Evolutionary conservation across 192 early-diverging fungal species (phyloP).

Genomic region (Coemansia sp.): DNA sequence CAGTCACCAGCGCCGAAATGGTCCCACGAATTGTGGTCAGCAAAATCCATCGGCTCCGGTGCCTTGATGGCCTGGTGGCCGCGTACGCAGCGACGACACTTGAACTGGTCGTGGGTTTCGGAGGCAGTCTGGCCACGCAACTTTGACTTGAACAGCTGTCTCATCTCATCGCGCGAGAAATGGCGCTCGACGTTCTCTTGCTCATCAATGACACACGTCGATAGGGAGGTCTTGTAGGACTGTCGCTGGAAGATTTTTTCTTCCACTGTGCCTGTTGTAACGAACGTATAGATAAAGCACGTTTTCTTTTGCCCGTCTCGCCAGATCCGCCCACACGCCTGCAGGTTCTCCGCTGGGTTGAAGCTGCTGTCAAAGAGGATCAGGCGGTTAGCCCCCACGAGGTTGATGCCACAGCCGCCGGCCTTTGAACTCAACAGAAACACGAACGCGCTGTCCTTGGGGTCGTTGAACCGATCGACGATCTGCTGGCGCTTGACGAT

Average conservation of each 20-base stretch:
- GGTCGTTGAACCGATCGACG: constrained; percentile 96
- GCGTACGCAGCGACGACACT: constrained; percentile 85
- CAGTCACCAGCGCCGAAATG: constrained; percentile 63
- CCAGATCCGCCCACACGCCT: constrained; percentile 89
- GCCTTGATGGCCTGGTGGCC: constrained; percentile 76
- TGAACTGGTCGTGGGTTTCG: constrained; percentile 98
- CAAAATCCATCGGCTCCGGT: constrained; percentile 66
- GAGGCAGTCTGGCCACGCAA: constrained; percentile 56
- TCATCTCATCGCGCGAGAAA: constrained; percentile 86
- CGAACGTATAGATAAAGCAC: constrained; percentile 98
- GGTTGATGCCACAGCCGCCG: constrained; percentile 96
- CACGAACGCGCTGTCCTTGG: constrained; percentile 79
- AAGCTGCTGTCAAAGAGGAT: constrained; percentile 88
- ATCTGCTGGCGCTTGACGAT: constrained; percentile 91
- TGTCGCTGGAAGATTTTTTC: constrained; percentile 99
- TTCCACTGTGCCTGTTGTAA: constrained; percentile 96
- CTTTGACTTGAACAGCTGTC: constrained; percentile 86
- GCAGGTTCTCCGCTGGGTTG: constrained; percentile 96
- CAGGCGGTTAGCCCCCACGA: constrained; percentile 97
- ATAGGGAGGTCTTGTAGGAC: constrained; percentile 80
- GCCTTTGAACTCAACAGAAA: constrained; percentile 97
- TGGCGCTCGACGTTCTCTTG: constrained; percentile 89
- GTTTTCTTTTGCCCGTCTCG: constrained; percentile 79
- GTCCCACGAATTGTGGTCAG: constrained; percentile 80
- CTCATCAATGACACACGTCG: constrained; percentile 94